Base-by-base conservation (phyloP, 2,329 filamentous ascomycete genomes). In the Cladophialophora yegresii region DNA sequence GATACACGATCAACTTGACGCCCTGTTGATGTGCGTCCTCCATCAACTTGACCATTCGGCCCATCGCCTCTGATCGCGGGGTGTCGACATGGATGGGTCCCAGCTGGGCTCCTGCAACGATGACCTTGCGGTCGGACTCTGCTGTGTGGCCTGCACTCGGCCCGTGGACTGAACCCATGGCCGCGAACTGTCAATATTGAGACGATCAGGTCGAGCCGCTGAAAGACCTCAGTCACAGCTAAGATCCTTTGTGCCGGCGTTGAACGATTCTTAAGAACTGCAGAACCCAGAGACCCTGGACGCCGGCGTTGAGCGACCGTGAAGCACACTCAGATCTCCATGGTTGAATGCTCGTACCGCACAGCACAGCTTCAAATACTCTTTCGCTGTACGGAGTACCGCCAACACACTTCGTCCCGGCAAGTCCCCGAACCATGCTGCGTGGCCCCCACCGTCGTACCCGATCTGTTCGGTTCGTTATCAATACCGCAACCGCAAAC, bases 31-130 rank as follows among this genome's bases (percentile, higher is more conserved):
- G 76, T 12, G 83, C 83, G 50, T 77, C 72, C 20, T 79, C 74
- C 26, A 86, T 78, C 30, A 85, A 78, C 22, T 73, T 73, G 66
- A 84, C 73, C 75, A 85, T 82, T 12, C 83, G 80, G 2, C 73
- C 61, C n/a, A 85, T 71, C 5, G 78, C 80, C 47, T 80, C 75
- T 49, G 70, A 67, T 30, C 81, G 78, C 4, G 75, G 70, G n/a
- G 79, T 77, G 30, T 74, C 73, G 36, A 75, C 74, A 69, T 83
- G 73, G 55, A 81, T 77, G 0, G 80, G 76, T 63, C 83, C 83
- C 71, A 85, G 76, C 72, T 85, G 83, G 67, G 83, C 83, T 0
- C 83, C 83, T 2, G 83, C 83, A n/a, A 85, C 76, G 59, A 74
- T 79, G 64, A 82, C 70, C 45, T 71, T 76, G 60, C 79, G 74